These are phyloP conservation scores for Lodderomyces metapsilosis DNA, from an alignment of 1,139 yeast species.

Conservation along the genomic window DNA sequence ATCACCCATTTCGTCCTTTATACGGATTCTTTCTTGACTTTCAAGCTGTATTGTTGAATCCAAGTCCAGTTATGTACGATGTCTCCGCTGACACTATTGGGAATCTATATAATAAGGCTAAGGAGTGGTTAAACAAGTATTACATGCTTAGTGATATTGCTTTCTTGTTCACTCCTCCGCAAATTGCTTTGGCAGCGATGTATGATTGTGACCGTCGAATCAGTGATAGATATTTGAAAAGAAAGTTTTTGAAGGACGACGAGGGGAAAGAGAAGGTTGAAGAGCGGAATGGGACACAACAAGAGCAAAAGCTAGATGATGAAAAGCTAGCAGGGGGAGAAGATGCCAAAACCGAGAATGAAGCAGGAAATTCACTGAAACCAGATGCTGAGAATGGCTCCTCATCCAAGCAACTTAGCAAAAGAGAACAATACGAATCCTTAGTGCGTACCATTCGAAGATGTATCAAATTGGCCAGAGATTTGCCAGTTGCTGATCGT, in stretches of 20 bases:
- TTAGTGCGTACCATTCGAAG: conserved; percentile 44
- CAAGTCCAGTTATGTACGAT: conserved; percentile 35
- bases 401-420: conserved; percentile 3
- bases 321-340: conserved; percentile 9
- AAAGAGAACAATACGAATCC: conserved; percentile 36
- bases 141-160: conserved; percentile 69
- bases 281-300: conserved; percentile 10
- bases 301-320: conserved; percentile 9
- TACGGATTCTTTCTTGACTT: conserved; percentile 91
- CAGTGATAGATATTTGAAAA: conserved; percentile 61
- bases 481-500: conserved; percentile 44
- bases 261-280: conserved; percentile 11
- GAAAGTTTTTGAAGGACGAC: conserved; percentile 46
- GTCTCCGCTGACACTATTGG: conserved; percentile 46
- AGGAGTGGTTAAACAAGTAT: conserved; percentile 60
- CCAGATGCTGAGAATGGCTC: background rate
- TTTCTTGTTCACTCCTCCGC: conserved; percentile 88
- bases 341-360: conserved; percentile 5
- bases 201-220: conserved; percentile 63
- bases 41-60: conserved; percentile 58
- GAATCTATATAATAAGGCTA: conserved; percentile 65
- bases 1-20: conserved; percentile 82
- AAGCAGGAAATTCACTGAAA: background rate
- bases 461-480: conserved; percentile 50
- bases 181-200: conserved; percentile 86